Base-by-base conservation (phyloP, 1,284 basidiomycete genomes). In the Ustilago bromivora region DNA sequence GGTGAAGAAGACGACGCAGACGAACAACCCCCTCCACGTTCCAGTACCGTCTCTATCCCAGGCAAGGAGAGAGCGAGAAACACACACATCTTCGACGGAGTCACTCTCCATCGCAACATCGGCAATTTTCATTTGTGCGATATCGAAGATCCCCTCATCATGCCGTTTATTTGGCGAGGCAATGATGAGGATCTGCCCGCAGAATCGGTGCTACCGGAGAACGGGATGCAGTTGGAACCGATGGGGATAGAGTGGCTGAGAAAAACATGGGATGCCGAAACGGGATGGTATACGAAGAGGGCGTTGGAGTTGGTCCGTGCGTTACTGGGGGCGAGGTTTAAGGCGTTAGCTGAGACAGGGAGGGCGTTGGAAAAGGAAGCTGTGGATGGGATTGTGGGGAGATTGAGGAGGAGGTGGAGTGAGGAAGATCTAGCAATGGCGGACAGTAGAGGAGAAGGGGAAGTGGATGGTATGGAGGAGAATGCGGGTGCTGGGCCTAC, bases 51-150 rank as follows among this genome's bases (percentile, higher is more conserved):
- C 11, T 36, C 59, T 0, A 17, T 41, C 11, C 66, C 28, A 3
- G 40, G 34, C 32, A 43, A 31, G 0, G 35, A 46, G 13, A 36
- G 49, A 19, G 9, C 36, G 9, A 53, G 9, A 6, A 90, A 88
- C 71, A 92, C 92, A 1, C 94, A 98, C 86, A 90, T 94, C 41
- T 99, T 98, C 83, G 94, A 99, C 85, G 97, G 96, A 0, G 85
- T 90, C 69, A 90, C 90, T 6, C 86, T 93, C 38, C 91, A 92
- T 61, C 92, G 92, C 73, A 92, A 94, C 85, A 91, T 93, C 0
- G 94, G 94, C 7, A 93, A 94, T 19, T 99, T 94, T 86, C 96
- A 98, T 86, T 88, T 99, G 7, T 93, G 93, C 85, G 96, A 99
- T 86, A 93, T 99, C 70, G 87, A 89, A 11, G 97, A 98, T 85